Percentiles rank a stretch among this genome's conserved stretches.
Evolutionary conservation across 2,329 filamentous ascomycete genomes (phyloP).

Genomic region (Cytospora schulzeri): DNA sequence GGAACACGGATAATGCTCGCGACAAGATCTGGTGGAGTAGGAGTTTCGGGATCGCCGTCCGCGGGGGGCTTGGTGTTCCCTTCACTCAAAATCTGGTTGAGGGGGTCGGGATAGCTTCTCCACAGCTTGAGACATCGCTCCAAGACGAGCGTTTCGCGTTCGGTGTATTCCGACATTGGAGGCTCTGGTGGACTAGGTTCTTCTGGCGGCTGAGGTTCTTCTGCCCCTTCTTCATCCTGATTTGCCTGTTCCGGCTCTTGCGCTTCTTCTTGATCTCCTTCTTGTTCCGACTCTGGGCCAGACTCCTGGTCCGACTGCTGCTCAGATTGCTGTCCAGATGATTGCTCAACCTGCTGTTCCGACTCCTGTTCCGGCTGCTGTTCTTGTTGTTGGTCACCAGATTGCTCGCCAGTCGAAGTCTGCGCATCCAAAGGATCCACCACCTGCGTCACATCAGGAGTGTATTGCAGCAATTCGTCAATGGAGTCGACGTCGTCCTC

Average conservation of each 20-base stretch:
- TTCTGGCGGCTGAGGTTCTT: constrained; percentile 33
- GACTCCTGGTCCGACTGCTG: constrained; percentile 32
- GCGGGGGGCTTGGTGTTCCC: constrained; percentile 69
- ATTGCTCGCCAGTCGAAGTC: constrained; percentile 2
- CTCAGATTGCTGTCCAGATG: constrained; percentile 31
- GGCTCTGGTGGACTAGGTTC: constrained; percentile 26
- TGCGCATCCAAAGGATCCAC: constrained; percentile 23
- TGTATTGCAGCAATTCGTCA: constrained; percentile 60
- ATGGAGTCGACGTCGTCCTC: constrained; percentile 54
- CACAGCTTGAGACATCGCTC: constrained; percentile 66
- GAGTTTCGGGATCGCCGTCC: constrained; percentile 57
- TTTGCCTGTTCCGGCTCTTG: neutral
- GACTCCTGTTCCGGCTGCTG: constrained; percentile 34
- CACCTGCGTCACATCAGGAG: constrained; percentile 53
- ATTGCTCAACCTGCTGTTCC: constrained; percentile 28
- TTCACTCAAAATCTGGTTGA: constrained; percentile 57
- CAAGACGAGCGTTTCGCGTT: constrained; percentile 50
- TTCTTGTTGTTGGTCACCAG: neutral
- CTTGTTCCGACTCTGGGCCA: constrained; percentile 1
- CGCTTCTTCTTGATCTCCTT: neutral
- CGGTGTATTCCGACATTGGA: constrained; percentile 46
- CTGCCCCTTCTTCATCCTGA: constrained; percentile 28
- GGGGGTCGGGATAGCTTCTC: constrained; percentile 61
- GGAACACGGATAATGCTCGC: constrained; percentile 76
- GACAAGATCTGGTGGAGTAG: constrained; percentile 64